Percentiles rank a stretch among this genome's conserved stretches.
Conservation (phyloP, 2,329 filamentous ascomycete genomes). For the Diplodia mutila region DNA sequence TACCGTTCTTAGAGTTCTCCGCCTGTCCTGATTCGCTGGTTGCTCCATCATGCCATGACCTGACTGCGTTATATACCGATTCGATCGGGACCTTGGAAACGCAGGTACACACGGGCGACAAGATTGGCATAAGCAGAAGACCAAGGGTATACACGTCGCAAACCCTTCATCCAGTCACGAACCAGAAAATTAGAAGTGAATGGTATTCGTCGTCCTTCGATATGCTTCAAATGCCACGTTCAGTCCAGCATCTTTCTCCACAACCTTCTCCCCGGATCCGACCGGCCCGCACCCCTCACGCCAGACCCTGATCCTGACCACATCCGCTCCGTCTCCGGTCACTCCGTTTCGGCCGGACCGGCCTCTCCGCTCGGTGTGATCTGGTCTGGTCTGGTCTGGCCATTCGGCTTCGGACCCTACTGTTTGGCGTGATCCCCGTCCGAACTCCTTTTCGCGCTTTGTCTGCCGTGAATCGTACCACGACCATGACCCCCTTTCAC, state of each 20-base stretch:
- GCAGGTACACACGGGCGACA: not conserved
- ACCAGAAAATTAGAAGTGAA: not conserved
- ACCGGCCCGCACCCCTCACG: conserved; percentile 6
- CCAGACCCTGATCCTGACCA: not conserved
- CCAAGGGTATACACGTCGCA: not conserved
- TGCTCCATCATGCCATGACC: not conserved
- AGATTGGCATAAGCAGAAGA: not conserved
- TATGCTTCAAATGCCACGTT: not conserved
- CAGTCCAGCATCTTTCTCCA: not conserved
- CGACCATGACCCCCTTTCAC: no score
- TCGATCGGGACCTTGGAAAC: not conserved
- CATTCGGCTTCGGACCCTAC: not conserved
- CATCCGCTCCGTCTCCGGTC: not conserved
- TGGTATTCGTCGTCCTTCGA: not conserved
- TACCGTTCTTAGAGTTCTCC: no score
- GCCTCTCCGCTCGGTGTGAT: not conserved
- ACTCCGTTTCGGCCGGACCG: not conserved
- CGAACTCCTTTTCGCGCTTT: not conserved
- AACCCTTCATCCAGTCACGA: not conserved
- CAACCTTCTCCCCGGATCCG: not conserved
- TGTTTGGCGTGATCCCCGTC: not conserved
- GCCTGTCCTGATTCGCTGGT: not conserved
- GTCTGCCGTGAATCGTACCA: not conserved
- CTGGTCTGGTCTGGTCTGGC: not conserved
- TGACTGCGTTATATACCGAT: not conserved